Base-by-base conservation (phyloP, 345 rosid species). In the Eucalyptus curtisii region DNA sequence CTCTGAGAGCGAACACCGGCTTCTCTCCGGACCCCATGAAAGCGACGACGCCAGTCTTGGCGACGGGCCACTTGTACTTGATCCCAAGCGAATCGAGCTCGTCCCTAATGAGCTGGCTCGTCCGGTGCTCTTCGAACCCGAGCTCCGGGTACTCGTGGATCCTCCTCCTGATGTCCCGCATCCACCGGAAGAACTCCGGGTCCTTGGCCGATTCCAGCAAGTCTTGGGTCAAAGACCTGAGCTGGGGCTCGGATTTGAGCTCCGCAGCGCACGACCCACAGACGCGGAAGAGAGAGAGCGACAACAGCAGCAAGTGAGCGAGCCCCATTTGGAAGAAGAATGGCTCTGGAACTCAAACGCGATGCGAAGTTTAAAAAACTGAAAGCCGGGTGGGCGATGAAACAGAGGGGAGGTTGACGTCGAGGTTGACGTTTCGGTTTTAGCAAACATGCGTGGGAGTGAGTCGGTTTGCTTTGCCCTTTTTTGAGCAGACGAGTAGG, bases 121-220 rank as follows among this genome's bases (percentile, higher is more conserved):
- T 96, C 89, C 89, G 87, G 87, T 92, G 91, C 91, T 96, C 97
- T 85, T 96, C 93, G 87, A 96, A 96, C 27, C 95, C 98, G 5
- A 93, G 90, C 89, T 96, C 96, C 24, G 98, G 98, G 87, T 93
- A 79, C 93, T 94, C 91, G 87, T 94, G 98, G 25, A 95, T 92
- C 89, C 82, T 93, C 90, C 98, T 92, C 87, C 97, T 92, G 49
- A 94, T 87, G 49, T 91, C 95, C 91, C 91, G 92, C 94, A 94
- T 92, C 98, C 97, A 94, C 52, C 92, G 92, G 71, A 92, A 94
- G 91, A 92, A 95, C 89, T 91, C 92, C 11, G 95, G 92, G 27
- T 94, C 92, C 84, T 90, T 94, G 6, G 97, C 96, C 27, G 95
- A 90, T 33, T 90, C 90, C 14, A 95, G 89, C 90, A 95, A 89